phyloP scores from a whole-genome alignment of 768 basidiomycete genomes.

The Glaciozyma martinii region DNA sequence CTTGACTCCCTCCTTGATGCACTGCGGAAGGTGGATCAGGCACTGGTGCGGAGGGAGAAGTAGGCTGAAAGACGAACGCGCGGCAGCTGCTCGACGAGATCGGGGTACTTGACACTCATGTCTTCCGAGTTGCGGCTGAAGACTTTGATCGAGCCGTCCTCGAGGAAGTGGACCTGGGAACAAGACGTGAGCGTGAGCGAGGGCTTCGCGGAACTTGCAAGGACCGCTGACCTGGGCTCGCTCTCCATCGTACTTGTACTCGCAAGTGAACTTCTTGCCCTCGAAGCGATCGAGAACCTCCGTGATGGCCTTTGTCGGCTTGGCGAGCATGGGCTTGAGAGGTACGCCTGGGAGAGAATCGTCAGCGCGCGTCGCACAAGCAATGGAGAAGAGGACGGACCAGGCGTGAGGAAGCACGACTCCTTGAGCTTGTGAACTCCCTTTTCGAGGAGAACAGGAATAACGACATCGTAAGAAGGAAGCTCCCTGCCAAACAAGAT shows the following conservation, averaged over 20 bases:
- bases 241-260: slow-evolving; percentile 99
- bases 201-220: neutral
- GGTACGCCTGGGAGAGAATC: slow-evolving; percentile 52
- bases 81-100: slow-evolving; percentile 88
- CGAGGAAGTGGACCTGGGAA: slow-evolving; percentile 65
- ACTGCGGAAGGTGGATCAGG: slow-evolving; percentile 46
- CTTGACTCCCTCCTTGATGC: slow-evolving; percentile 63
- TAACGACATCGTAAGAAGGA: slow-evolving; percentile 81
- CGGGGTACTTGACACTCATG: slow-evolving; percentile 98
- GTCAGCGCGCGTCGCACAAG: neutral
- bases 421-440: slow-evolving; percentile 64
- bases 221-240: slow-evolving; percentile 65
- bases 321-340: slow-evolving; percentile 96
- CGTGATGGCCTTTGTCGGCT: slow-evolving; percentile 96
- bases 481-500: slow-evolving; percentile 57
- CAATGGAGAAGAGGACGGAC: slow-evolving; percentile 37
- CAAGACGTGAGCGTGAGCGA: neutral
- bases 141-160: slow-evolving; percentile 73
- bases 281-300: slow-evolving; percentile 97
- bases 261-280: slow-evolving; percentile 88
- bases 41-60: neutral
- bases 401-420: slow-evolving; percentile 83
- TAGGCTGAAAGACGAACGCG: slow-evolving; percentile 48
- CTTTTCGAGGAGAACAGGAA: slow-evolving; percentile 73
- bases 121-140: slow-evolving; percentile 92